Evolutionary conservation across 2,329 filamentous ascomycete genomes (phyloP).

Genomic region (Sporothrix humicola): DNA sequence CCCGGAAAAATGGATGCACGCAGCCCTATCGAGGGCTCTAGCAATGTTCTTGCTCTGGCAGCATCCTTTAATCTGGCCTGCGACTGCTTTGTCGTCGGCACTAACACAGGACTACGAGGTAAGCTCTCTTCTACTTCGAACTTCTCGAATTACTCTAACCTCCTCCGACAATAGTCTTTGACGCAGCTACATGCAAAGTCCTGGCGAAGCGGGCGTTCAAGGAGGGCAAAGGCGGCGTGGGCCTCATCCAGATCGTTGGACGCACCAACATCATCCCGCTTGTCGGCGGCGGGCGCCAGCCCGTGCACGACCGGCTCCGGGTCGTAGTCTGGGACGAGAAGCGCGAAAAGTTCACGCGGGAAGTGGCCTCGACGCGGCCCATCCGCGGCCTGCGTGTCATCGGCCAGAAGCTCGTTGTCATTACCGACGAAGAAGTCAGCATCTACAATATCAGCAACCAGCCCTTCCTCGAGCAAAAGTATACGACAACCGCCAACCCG

Average conservation of each 20-base stretch:
- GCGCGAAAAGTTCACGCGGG: conserved; percentile 71
- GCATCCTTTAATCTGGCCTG: conserved; percentile 84
- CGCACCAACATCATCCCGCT: conserved; percentile 86
- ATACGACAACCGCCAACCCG: conserved; percentile 86
- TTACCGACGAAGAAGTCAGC: conserved; percentile 80
- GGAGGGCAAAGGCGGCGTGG: conserved; percentile 67
- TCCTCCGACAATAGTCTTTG: conserved; percentile 63
- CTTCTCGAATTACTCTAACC: no score
- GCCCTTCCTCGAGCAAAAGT: conserved; percentile 72
- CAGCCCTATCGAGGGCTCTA: conserved; percentile 78
- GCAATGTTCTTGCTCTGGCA: conserved; percentile 76
- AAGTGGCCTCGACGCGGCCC: conserved; percentile 81
- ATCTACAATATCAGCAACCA: conserved; percentile 80
- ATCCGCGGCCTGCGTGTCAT: conserved; percentile 81
- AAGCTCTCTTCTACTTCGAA: neutral
- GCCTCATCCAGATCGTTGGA: conserved; percentile 83
- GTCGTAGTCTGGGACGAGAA: conserved; percentile 81
- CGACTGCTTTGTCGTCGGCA: conserved; percentile 83
- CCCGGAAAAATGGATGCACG: conserved; percentile 79
- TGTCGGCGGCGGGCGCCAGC: conserved; percentile 83
- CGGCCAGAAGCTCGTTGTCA: conserved; percentile 76
- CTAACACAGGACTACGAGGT: conserved; percentile 38
- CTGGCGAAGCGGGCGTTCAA: conserved; percentile 73
- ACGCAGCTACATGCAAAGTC: conserved; percentile 72
- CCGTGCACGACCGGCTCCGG: conserved; percentile 88